Evolutionary conservation across 768 basidiomycete species (phyloP), one percentile per base, ranked within the genome.

Genomic region (Wakefieldia striispora): DNA sequence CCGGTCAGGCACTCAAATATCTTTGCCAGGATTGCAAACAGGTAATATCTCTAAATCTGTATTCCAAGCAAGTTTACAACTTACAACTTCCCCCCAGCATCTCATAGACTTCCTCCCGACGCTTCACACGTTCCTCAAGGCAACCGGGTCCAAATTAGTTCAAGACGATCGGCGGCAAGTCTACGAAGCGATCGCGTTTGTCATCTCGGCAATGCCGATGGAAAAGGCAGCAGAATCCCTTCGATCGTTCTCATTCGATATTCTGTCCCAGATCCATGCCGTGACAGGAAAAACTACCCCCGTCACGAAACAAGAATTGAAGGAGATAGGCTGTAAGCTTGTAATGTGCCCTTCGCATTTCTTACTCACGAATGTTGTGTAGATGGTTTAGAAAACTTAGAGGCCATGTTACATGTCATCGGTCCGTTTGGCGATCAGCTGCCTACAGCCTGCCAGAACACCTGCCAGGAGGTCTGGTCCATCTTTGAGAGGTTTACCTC

Each of bases 21-120:
- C 77, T 99, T 53, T 98, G 95, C 68, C 88, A 97, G 65, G 97
- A 99, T 68, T 98, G 97, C 73, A 92, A 87, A 74, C 75, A 80
- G 74, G 92, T 91, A 61, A 54, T 33, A 33, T 49, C 13, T 27
- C 27, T 43, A 4, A 38, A 42, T 34, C n/a, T 55, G 21, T 53
- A 40, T 57, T 35, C 49, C 44, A 42, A 10, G 47, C 45, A 5
- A 37, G 24, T 20, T 47, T 33, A 45, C 44, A 4, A 37, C 27
- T 19, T 49, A 33, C 23, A 45, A 50, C 57, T 39, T 24, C 35
- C 12, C 17, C 12, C 45, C 65, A 93, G 86, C 95, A 97, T 68
- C 78, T 99, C 40, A 83, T 94, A 24, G 84, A 93, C 14, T 97
- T 93, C 72, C 72, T 99, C 23, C 90, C 95, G 0, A 91, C 92